Evolutionary conservation across 2,329 filamentous ascomycete genomes (phyloP), one percentile per base, ranked within the genome.

Genomic region (Alternaria sp.): DNA sequence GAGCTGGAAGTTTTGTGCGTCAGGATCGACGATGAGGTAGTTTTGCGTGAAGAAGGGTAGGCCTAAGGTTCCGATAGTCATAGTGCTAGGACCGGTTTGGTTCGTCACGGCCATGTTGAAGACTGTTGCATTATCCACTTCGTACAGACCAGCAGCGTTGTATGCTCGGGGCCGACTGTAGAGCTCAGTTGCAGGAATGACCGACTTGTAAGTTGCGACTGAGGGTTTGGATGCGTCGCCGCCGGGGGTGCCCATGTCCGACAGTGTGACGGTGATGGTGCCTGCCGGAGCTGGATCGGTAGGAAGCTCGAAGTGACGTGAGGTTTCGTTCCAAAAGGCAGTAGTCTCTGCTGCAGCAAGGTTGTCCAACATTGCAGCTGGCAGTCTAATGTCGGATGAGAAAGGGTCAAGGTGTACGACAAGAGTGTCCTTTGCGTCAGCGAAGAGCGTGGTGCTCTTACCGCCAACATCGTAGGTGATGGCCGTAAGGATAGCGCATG

Each of bases 31-130:
- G 10, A 69, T 58, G 44, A 69, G 65, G 51, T 69, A 69, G 46
- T 69, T 69, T 30, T 69, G 67, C 4, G 65, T 69, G 59, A 69
- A 69, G 50, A 69, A 69, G 13, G 67, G 67, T 3, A 69, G 51
- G 3, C 67, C 67, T 3, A 69, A 43, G 11, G 63, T 61, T 23
- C 59, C 65, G 8, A 66, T 32, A 10, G 28, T 62, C 12, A 61
- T 51, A 7, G 60, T 23, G 1, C 47, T 49, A 15, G 67, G 28
- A 0, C 28, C 28, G 15, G 49, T 69, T 56, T 65, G 57, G 30
- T 69, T 69, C 2, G 67, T 69, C 19, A 69, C 62, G 11, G 65
- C 67, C 62, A 69, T 61, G 52, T 69, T 67, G 52, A 63, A 67
- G 3, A 69, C 64, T 21, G 67, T 69, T 7, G 65, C 58, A 13